Base-by-base conservation (phyloP, 2,329 filamentous ascomycete species). In the Madurella mycetomatis region DNA sequence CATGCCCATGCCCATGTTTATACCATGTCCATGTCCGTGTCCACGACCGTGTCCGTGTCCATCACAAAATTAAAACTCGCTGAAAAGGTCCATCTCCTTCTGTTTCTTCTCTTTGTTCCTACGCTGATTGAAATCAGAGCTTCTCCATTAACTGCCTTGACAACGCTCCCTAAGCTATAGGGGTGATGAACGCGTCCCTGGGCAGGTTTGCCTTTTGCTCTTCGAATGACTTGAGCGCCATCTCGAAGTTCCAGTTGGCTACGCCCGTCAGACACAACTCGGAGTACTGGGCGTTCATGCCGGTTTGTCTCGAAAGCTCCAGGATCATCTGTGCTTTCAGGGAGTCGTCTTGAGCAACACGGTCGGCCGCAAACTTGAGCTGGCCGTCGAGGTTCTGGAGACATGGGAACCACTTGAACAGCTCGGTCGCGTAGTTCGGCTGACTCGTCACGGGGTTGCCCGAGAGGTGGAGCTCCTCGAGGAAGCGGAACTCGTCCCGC, bases 401-500 rank as follows among this genome's bases (percentile, higher is more conserved):
- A 55, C 83, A 87, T 1, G 90, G 92, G 66, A 90, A 97, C 87
- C 90, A 95, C 41, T 83, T 82, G 31, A 89, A 75, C 54, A 96
- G 74, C 47, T 90, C 87, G 15, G 80, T 73, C 55, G 82, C 79
- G 68, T 86, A 88, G 56, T 80, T 78, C 9, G 85, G 79, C 19
- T 78, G 72, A 1, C 72, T 68, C 60, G 85, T 83, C 56, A 95
- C 82, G 0, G 90, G 89, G 62, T 95, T 96, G 49, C 83, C 85
- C 9, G 80, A 79, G 58, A 96, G 74, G 57, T 95, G 84, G 2
- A 99, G 79, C 49, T 92, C 92, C 66, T 95, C 85, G 11, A 97
- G 79, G 53, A 84, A 76, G 49, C 79, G 83, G 65, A 97, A 92
- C 52, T 88, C 90, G 66, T 84, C 82, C 56, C 86, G 86, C 91